Conservation (phyloP, 2,329 filamentous ascomycete species). For the Nannizzia gypsea region DNA sequence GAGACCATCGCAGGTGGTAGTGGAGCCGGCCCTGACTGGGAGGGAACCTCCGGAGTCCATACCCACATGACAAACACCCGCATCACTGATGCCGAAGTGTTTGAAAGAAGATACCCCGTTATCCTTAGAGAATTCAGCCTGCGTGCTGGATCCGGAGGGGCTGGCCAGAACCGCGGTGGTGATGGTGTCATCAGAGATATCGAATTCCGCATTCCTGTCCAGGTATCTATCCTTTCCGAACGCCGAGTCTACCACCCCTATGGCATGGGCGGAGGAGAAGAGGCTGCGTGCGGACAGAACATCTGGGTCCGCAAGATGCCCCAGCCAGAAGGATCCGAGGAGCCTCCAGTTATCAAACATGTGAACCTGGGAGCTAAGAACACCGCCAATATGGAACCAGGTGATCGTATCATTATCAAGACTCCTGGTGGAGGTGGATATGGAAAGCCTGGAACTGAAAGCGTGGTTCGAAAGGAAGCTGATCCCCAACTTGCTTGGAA, state of each 20-base stretch:
- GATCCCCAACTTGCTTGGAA: constrained; percentile 53
- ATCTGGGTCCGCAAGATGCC: constrained; percentile 66
- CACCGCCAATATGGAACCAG: constrained; percentile 23
- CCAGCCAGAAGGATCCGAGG: constrained; percentile 26
- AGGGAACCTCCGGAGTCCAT: constrained; percentile 65
- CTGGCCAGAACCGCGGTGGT: constrained; percentile 57
- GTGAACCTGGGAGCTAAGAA: constrained; percentile 25
- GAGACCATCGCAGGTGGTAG: constrained; percentile 72
- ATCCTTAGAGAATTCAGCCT: constrained; percentile 59
- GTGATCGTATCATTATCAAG: constrained; percentile 29
- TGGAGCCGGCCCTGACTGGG: constrained; percentile 61
- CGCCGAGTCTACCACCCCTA: constrained; percentile 62
- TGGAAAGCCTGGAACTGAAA: constrained; percentile 40
- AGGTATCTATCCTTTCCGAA: constrained; percentile 65
- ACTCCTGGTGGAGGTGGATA: constrained; percentile 31
- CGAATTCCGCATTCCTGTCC: constrained; percentile 65
- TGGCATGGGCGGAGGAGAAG: constrained; percentile 66
- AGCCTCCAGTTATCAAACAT: constrained; percentile 17
- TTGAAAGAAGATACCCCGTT: constrained; percentile 66
- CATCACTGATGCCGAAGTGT: constrained; percentile 69
- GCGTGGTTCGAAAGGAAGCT: constrained; percentile 33
- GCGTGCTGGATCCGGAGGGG: constrained; percentile 50
- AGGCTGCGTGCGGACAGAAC: constrained; percentile 66
- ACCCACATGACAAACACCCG: constrained; percentile 79
- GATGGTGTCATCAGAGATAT: constrained; percentile 69